Percentiles rank a stretch among this genome's conserved stretches.
Conservation (phyloP, 225 moss, liverwort and hornwort species). For the Pseudisothecium myosuroides region DNA sequence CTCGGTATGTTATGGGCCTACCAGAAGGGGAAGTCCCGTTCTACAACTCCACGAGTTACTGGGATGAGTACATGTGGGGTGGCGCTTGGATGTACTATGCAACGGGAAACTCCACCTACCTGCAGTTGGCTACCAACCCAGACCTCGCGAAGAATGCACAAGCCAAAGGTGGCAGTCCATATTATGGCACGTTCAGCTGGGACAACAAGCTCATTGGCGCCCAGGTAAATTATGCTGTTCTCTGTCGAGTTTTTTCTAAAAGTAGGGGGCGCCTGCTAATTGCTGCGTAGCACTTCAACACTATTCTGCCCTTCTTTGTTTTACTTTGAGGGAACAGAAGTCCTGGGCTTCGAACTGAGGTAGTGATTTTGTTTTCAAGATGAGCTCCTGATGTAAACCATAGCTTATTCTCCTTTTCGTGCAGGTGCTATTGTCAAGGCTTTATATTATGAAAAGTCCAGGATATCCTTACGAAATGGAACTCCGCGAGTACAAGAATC, state of each 20-base stretch:
- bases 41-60: slow-evolving; percentile 81
- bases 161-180: slow-evolving; percentile 46
- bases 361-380: not conserved
- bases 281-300: not conserved
- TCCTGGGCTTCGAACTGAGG: not conserved
- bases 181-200: slow-evolving; percentile 70
- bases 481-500: slow-evolving; percentile 33
- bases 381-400: not conserved
- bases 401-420: not conserved
- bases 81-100: slow-evolving; percentile 88
- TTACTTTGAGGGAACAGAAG: not conserved
- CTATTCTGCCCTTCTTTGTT: not conserved
- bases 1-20: slow-evolving; percentile 17
- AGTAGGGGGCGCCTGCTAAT: not conserved
- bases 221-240: slow-evolving; percentile 28
- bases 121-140: slow-evolving; percentile 35
- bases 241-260: not conserved
- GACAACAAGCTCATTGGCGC: slow-evolving; percentile 84
- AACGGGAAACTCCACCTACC: slow-evolving; percentile 45
- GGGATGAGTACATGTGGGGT: slow-evolving; percentile 94
- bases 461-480: slow-evolving; percentile 37
- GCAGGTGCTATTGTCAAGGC: slow-evolving; percentile 51
- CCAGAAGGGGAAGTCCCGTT: slow-evolving; percentile 14
- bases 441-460: slow-evolving; percentile 38
- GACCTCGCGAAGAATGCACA: slow-evolving; percentile 28